A percentile compares a stretch with the other conserved stretches of the same genome.
Conservation (phyloP, 768 basidiomycete species). For the Serendipita vermifera region DNA sequence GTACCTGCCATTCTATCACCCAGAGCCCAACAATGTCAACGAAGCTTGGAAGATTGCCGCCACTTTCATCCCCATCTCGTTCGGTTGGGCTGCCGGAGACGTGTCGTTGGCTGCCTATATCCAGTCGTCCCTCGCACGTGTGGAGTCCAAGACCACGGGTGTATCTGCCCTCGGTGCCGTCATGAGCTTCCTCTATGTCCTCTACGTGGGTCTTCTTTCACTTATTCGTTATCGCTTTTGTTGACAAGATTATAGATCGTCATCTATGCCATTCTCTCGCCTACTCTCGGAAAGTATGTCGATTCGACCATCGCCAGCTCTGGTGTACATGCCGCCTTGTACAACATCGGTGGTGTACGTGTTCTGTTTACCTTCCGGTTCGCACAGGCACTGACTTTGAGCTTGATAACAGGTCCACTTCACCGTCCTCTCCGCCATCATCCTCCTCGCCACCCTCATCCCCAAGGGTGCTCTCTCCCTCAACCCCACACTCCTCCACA, state of each 20-base stretch:
- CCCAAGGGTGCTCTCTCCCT: constrained; percentile 20
- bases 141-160: constrained; percentile 7
- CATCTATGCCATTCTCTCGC: constrained; percentile 20
- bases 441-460: constrained; percentile 19
- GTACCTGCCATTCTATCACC: constrained; percentile 17
- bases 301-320: constrained; percentile 16
- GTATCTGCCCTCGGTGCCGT: constrained; percentile 22
- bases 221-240: background rate
- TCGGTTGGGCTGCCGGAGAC: constrained; percentile 23
- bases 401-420: constrained; percentile 18
- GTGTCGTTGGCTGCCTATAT: constrained; percentile 24
- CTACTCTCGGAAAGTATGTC: constrained; percentile 21
- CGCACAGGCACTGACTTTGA: too few species aligned
- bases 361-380: background rate
- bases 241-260: constrained; percentile 13
- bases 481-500: constrained; percentile 20
- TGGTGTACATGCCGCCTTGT: constrained; percentile 15
- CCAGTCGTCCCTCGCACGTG: constrained; percentile 17
- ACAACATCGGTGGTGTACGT: constrained; percentile 13
- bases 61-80: constrained; percentile 19
- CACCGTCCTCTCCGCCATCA: constrained; percentile 19
- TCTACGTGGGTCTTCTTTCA: constrained; percentile 6
- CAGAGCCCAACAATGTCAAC: constrained; percentile 12
- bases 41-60: constrained; percentile 19
- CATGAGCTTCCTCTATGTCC: constrained; percentile 21